These are phyloP conservation scores for Yamadazyma paraphyllophila DNA, from an alignment of 805 yeast species.

Conservation along the genomic window DNA sequence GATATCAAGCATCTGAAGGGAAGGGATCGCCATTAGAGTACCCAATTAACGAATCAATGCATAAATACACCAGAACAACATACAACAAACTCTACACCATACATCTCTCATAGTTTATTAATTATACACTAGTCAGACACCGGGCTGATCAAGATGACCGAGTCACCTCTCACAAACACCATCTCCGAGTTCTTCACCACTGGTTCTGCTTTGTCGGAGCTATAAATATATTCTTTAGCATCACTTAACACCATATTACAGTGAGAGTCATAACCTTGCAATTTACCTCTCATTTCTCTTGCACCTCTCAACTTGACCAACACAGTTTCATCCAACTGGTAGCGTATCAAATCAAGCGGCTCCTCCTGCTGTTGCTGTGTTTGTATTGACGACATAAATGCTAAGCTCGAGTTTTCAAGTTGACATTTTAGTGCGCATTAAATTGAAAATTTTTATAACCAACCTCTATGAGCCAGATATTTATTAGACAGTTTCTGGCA, in stretches of 20 bases:
- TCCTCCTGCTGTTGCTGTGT: constrained; percentile 46
- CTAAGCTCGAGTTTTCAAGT: neutral
- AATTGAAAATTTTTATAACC: constrained; percentile 6
- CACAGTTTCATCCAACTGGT: constrained; percentile 82
- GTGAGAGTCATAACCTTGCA: constrained; percentile 95
- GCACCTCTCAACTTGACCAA: constrained; percentile 91
- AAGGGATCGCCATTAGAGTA: no score
- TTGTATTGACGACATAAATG: constrained; percentile 30
- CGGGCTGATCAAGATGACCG: constrained; percentile 78
- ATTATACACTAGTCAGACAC: constrained; percentile 17
- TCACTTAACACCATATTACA: constrained; percentile 95
- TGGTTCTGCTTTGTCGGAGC: constrained; percentile 38
- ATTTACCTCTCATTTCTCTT: constrained; percentile 83
- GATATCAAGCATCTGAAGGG: no score
- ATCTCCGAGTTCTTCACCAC: constrained; percentile 68
- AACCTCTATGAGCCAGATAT: constrained; percentile 4
- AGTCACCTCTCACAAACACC: constrained; percentile 97
- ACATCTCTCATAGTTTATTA: neutral
- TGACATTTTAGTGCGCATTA: neutral
- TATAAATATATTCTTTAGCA: constrained; percentile 80
- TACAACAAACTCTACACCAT: neutral
- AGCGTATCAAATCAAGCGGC: constrained; percentile 87
- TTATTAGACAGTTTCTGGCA: constrained; percentile 30
- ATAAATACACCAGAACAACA: no score
- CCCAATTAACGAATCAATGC: no score